A percentile compares a stretch with the other conserved stretches of the same genome.
Evolutionary conservation across 2,329 filamentous ascomycete species (phyloP).

Genomic region (Cyclaneusma minus): DNA sequence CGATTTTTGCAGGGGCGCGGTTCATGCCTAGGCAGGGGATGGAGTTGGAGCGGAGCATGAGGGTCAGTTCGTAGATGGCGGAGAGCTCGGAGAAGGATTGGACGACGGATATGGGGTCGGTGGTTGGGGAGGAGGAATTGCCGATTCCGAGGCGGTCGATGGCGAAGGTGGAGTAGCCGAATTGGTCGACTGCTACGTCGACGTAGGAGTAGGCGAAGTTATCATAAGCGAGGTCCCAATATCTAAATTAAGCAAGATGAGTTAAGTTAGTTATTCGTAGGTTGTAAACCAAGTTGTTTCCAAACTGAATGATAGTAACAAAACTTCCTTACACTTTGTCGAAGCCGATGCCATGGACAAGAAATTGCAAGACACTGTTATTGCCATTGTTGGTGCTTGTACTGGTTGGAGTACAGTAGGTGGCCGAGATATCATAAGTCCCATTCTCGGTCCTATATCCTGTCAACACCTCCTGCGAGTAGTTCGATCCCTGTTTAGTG

Average conservation of each 20-base stretch:
- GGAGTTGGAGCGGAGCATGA: slow-evolving; percentile 26
- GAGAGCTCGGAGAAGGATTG: slow-evolving; percentile 22
- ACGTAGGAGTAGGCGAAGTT: slow-evolving; percentile 16
- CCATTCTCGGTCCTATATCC: slow-evolving; percentile 34
- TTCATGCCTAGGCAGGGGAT: slow-evolving; percentile 24
- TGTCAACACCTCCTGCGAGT: slow-evolving; percentile 24
- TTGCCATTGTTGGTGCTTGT: slow-evolving; percentile 21
- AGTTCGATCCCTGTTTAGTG: slow-evolving; percentile 33
- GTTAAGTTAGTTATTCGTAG: slow-evolving; percentile 15
- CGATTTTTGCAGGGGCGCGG: slow-evolving; percentile 25
- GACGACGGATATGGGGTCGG: slow-evolving; percentile 10
- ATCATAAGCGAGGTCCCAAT: slow-evolving; percentile 45
- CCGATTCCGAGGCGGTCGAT: slow-evolving; percentile 4
- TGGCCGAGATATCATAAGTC: slow-evolving; percentile 40
- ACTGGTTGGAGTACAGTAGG: slow-evolving; percentile 41
- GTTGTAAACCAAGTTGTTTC: no score
- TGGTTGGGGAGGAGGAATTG: slow-evolving; percentile 20
- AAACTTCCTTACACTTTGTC: slow-evolving; percentile 29
- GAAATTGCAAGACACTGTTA: slow-evolving; percentile 24
- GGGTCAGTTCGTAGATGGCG: slow-evolving; percentile 37
- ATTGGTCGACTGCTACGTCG: slow-evolving; percentile 8
- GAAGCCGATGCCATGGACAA: slow-evolving; percentile 39
- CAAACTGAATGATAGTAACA: no score
- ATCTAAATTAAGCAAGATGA: slow-evolving; percentile 29
- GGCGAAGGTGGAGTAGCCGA: slow-evolving; percentile 10